Evolutionary conservation across 331 rosid genomes (phyloP), one percentile per base, ranked within the genome.

Genomic region (Telfairia occidentalis): DNA sequence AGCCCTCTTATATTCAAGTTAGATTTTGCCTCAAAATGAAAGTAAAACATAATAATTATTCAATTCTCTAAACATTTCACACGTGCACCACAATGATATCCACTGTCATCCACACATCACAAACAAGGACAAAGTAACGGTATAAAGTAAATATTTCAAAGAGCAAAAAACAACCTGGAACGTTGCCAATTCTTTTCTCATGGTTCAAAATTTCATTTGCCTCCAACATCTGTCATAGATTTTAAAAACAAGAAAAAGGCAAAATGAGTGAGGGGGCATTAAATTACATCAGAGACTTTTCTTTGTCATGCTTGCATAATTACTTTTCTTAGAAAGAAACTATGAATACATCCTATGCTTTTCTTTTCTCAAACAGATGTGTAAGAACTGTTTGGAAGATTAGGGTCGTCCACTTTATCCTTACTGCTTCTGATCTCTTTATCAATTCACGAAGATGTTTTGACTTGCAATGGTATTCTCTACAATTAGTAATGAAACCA

Each of bases 111-210:
- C 43, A 71, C 28, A 26, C 13, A 71, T 28, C 77, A 23, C 28
- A 29, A 63, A 28, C 11, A 42, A 65, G 40, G 38, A 54, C 45
- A 11, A 49, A 61, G 35, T 19, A 71, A 74, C 30, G 34, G 75
- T 45, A 3, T 29, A 15, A 50, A 35, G 30, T 30, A 18, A 32
- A 5, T 42, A 72, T 69, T 40, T 60, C 73, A 75, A 63, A 9
- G 11, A 75, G 78, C 71, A 80, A 79, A 58, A 81, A 78, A 61
- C 72, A 77, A 95, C 98, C 99, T 84, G 97, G 93, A 84, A 95
- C 81, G 45, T 63, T 53, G 71, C 99, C 97, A 65, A 95, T 76
- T 81, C 89, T 84, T 84, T 95, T 95, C 64, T 38, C 78, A 34
- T 82, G 72, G 79, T 69, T 42, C 84, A 95, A 67, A 58, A 82